Conservation (phyloP, 106 monocot genomes). For the Amphibolis antarctica region DNA sequence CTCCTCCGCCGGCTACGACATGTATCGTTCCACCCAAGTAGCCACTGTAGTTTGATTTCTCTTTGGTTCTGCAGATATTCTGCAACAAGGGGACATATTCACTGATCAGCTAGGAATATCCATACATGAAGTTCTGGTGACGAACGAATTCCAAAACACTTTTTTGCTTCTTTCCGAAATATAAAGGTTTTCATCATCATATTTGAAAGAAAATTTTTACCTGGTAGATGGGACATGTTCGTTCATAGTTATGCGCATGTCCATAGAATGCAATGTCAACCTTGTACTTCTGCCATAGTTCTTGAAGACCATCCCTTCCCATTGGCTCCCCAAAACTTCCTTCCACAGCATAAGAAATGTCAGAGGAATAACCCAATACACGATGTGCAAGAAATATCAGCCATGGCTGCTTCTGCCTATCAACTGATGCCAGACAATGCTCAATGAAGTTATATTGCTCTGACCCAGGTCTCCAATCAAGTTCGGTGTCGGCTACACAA, state of each 20-base stretch:
- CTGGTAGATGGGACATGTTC: conserved; percentile 91
- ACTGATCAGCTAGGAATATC: no score
- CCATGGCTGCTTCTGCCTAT: conserved; percentile 86
- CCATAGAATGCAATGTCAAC: conserved; percentile 88
- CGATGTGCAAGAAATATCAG: conserved; percentile 75
- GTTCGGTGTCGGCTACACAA: conserved; percentile 86
- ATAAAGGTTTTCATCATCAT: neutral
- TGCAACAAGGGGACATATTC: neutral
- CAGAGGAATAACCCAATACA: conserved; percentile 78
- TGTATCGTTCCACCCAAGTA: conserved; percentile 70
- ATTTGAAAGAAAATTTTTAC: conserved; percentile 18
- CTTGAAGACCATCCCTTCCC: conserved; percentile 87
- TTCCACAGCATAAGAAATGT: conserved; percentile 33
- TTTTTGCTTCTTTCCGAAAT: neutral
- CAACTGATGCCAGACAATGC: conserved; percentile 56
- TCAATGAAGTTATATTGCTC: conserved; percentile 86
- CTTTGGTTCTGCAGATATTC: conserved; percentile 17
- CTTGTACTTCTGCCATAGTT: conserved; percentile 80
- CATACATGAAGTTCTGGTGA: neutral
- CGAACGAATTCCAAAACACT: neutral
- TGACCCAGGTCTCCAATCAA: conserved; percentile 76
- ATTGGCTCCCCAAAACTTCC: conserved; percentile 82
- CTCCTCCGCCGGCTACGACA: conserved; percentile 76
- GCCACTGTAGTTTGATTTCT: conserved; percentile 40
- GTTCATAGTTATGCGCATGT: conserved; percentile 83